A percentile compares a stretch with the other conserved stretches of the same genome.
Evolutionary conservation across 2,329 filamentous ascomycete species (phyloP).

Genomic region (Colletotrichum gloeosporioides): DNA sequence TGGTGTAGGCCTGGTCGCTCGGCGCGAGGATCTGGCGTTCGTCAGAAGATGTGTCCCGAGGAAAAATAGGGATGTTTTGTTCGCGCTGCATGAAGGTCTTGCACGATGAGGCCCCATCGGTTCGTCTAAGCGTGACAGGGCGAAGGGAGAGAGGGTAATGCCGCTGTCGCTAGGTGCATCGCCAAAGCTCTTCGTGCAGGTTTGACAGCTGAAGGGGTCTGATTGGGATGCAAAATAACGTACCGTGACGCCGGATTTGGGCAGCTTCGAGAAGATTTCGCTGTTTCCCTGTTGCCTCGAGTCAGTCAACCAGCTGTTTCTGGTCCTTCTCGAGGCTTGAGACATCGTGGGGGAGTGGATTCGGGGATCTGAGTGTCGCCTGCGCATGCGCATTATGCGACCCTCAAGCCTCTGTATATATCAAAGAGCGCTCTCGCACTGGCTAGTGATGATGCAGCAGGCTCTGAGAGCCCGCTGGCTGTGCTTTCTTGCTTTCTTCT

Average conservation of each 20-base stretch:
- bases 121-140: not conserved
- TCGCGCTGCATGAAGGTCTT: not conserved
- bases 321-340: not conserved
- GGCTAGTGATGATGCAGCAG: not conserved
- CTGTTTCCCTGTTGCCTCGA: slow-evolving; percentile 41
- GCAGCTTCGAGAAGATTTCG: slow-evolving; percentile 47
- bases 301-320: not conserved
- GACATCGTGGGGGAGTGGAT: not conserved
- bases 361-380: slow-evolving; percentile 1
- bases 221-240: slow-evolving; percentile 20
- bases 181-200: not conserved
- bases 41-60: not conserved
- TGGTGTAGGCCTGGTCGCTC: slow-evolving; percentile 60
- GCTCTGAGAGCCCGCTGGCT: not conserved
- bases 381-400: not conserved
- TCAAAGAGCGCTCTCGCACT: not conserved
- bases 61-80: not conserved
- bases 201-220: not conserved
- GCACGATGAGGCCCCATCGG: not conserved
- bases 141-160: not conserved
- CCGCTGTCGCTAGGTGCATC: not conserved
- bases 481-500: not conserved
- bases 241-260: slow-evolving; percentile 50
- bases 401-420: not conserved
- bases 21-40: slow-evolving; percentile 57